Conservation (phyloP, 345 rosid species). For the Cardamine resedifolia region DNA sequence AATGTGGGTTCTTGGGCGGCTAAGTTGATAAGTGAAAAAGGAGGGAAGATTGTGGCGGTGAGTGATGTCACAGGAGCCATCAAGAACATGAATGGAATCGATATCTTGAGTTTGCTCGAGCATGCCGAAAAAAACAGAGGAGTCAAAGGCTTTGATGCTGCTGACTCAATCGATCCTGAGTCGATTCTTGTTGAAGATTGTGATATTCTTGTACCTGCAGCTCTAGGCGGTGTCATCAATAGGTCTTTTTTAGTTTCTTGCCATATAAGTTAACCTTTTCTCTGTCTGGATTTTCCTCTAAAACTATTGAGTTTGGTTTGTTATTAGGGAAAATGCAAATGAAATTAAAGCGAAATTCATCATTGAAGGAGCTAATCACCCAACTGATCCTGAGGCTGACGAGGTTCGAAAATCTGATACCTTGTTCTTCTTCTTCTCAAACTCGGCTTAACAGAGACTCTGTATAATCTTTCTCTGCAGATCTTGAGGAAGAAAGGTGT, state of each 20-base stretch:
- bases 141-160: conserved; percentile 76
- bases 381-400: conserved; percentile 97
- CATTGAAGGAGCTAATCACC: conserved; percentile 94
- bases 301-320: neutral
- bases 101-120: conserved; percentile 55
- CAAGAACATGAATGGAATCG: conserved; percentile 75
- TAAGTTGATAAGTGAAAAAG: conserved; percentile 63
- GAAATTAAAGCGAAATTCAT: conserved; percentile 86
- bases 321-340: conserved; percentile 76
- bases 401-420: conserved; percentile 50
- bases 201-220: conserved; percentile 88
- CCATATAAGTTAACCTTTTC: neutral
- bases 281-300: neutral
- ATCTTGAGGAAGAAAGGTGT: conserved; percentile 86
- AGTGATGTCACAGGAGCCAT: conserved; percentile 90
- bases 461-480: conserved; percentile 35
- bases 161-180: conserved; percentile 52
- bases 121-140: conserved; percentile 67
- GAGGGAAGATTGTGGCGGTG: conserved; percentile 83
- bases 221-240: conserved; percentile 92
- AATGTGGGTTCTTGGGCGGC: conserved; percentile 99
- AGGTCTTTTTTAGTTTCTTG: conserved; percentile 46
- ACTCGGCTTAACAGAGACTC: neutral
- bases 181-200: conserved; percentile 78
- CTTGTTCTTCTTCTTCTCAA: conserved; percentile 11